Percentiles rank a stretch among this genome's conserved stretches.
Evolutionary conservation across 2,329 filamentous ascomycete species (phyloP).

Genomic region (Fusarium sp.): DNA sequence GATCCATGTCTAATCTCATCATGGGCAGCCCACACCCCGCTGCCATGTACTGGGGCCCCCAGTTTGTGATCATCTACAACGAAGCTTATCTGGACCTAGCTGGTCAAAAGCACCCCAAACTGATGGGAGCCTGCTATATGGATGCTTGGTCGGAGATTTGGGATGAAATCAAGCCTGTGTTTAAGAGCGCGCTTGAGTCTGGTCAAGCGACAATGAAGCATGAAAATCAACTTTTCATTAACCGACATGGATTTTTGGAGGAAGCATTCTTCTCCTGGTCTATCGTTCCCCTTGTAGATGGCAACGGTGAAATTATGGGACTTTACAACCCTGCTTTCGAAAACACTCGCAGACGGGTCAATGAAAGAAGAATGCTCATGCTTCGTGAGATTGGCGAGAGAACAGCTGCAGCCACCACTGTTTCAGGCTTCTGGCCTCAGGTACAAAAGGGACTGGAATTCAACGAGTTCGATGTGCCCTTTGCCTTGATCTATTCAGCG

Average conservation of each 20-base stretch:
- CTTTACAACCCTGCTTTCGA: conserved; percentile 86
- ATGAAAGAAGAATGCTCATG: conserved; percentile 82
- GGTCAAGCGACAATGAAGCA: conserved; percentile 88
- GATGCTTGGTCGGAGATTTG: conserved; percentile 81
- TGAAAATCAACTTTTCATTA: conserved; percentile 80
- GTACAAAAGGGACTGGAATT: conserved; percentile 76
- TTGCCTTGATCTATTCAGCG: conserved; percentile 81
- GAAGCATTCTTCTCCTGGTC: conserved; percentile 88
- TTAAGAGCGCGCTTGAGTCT: conserved; percentile 72
- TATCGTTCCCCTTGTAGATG: conserved; percentile 80
- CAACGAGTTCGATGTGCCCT: conserved; percentile 81
- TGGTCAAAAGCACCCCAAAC: conserved; percentile 77
- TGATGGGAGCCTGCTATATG: conserved; percentile 79
- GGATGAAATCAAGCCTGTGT: conserved; percentile 74
- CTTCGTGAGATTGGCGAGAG: conserved; percentile 81
- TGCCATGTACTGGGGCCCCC: conserved; percentile 82
- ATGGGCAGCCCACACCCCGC: conserved; percentile 82
- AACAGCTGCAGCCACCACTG: conserved; percentile 76
- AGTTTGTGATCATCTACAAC: conserved; percentile 76
- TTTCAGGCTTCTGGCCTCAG: conserved; percentile 78
- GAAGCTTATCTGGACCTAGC: conserved; percentile 77
- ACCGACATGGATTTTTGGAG: conserved; percentile 75
- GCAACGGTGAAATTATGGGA: conserved; percentile 78
- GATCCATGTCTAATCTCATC: conserved; percentile 83
- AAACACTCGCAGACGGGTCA: conserved; percentile 81